Conservation (phyloP, 148 eudicot genomes). For the Camellia sinensis region DNA sequence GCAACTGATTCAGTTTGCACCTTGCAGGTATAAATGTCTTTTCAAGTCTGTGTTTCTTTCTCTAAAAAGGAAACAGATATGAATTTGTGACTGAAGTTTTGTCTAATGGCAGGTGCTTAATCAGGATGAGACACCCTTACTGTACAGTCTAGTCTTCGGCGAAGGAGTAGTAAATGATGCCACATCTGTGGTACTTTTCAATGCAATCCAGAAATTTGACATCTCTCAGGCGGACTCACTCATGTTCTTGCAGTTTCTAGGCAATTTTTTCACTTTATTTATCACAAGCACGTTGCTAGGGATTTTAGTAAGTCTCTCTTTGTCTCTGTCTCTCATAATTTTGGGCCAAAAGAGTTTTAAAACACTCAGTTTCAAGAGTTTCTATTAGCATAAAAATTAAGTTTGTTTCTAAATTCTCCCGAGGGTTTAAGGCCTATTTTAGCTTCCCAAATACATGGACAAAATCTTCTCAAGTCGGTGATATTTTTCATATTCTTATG, state of each 20-base stretch:
- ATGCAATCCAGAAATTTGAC: constrained; percentile 66
- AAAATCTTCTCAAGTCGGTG: background rate
- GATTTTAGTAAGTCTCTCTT: constrained; percentile 42
- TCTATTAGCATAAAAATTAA: background rate
- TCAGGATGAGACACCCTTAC: constrained; percentile 76
- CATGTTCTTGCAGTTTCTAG: constrained; percentile 43
- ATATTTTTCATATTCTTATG: background rate
- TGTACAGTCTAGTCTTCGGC: constrained; percentile 83
- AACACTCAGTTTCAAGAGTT: background rate
- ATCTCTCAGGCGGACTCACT: constrained; percentile 36
- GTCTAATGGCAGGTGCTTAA: constrained; percentile 63
- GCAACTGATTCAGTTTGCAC: constrained; percentile 94
- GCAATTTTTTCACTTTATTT: constrained; percentile 55
- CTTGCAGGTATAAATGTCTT: constrained; percentile 54
- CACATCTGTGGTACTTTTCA: constrained; percentile 79
- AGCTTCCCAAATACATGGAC: background rate
- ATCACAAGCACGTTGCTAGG: constrained; percentile 69
- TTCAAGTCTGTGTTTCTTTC: background rate
- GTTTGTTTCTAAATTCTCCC: background rate
- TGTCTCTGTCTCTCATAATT: background rate
- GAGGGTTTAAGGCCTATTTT: background rate
- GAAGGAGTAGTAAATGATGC: constrained; percentile 96
- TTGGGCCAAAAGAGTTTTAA: background rate
- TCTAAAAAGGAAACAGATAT: background rate
- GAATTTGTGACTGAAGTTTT: background rate